A percentile compares a stretch with the other conserved stretches of the same genome.
Conservation (phyloP, 2,329 filamentous ascomycete genomes). For the Stemphylium lycopersici region DNA sequence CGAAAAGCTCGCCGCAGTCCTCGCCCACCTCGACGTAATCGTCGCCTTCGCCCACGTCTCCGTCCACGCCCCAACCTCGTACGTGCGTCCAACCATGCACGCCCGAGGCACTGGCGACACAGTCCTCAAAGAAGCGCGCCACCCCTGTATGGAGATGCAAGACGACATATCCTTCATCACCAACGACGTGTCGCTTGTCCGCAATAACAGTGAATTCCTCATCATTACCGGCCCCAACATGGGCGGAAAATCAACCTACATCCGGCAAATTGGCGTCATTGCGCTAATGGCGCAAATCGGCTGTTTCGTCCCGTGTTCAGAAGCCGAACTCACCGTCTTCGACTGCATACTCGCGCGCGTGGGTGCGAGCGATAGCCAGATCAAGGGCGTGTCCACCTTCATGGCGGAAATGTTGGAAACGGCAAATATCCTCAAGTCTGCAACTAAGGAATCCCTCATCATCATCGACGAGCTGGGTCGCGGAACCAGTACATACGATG, state of each 20-base stretch:
- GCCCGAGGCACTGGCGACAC: slow-evolving; percentile 86
- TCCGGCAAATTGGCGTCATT: slow-evolving; percentile 95
- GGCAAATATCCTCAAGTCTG: slow-evolving; percentile 96
- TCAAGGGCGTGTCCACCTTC: slow-evolving; percentile 97
- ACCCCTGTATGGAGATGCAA: slow-evolving; percentile 98
- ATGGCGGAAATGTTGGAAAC: slow-evolving; percentile 99
- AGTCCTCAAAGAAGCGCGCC: slow-evolving; percentile 86
- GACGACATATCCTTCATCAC: slow-evolving; percentile 99
- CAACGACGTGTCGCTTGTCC: slow-evolving; percentile 85
- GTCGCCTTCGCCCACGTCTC: slow-evolving; percentile 92
- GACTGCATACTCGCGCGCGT: slow-evolving; percentile 96
- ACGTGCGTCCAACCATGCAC: slow-evolving; percentile 90
- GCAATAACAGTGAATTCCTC: slow-evolving; percentile 83
- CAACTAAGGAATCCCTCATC: slow-evolving; percentile 92
- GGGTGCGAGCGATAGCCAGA: slow-evolving; percentile 92
- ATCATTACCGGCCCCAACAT: slow-evolving; percentile 99
- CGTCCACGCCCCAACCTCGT: slow-evolving; percentile 88
- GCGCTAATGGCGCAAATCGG: slow-evolving; percentile 97
- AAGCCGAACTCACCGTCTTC: slow-evolving; percentile 93
- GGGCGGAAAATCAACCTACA: slow-evolving; percentile 98
- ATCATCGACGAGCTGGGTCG: slow-evolving; percentile 98
- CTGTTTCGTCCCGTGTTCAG: slow-evolving; percentile 90
- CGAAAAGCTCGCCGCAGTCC: slow-evolving; percentile 83
- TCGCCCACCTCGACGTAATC: slow-evolving; percentile 94
- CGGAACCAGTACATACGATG: slow-evolving; percentile 96